Evolutionary conservation across 306 rosid species (phyloP).

Genomic region (Cucurbita moschata): DNA sequence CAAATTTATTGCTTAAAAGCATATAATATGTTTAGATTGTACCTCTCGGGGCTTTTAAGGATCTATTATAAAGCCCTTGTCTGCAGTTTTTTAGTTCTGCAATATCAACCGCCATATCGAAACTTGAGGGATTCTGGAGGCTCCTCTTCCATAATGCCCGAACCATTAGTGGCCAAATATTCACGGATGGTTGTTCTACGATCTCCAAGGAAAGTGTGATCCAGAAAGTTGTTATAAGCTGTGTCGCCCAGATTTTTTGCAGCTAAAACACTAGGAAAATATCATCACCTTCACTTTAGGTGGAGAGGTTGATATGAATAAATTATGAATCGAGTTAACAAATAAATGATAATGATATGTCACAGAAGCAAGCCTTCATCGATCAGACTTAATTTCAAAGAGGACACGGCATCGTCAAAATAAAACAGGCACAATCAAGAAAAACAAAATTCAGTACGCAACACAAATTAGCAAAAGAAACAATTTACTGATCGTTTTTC

Average conservation of each 20-base stretch:
- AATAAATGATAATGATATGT: background rate
- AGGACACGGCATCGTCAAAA: background rate
- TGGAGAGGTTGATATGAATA: constrained; percentile 5
- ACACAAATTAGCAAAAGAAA: background rate
- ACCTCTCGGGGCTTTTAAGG: background rate
- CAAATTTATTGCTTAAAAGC: background rate
- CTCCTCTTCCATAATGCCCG: constrained; percentile 90
- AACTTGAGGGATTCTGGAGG: constrained; percentile 76
- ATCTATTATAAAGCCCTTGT: background rate
- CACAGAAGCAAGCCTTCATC: background rate
- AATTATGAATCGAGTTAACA: background rate
- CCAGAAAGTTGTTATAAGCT: constrained; percentile 67
- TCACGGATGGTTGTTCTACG: constrained; percentile 69
- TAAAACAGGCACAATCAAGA: background rate
- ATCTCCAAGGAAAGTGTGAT: constrained; percentile 86
- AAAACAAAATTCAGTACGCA: background rate
- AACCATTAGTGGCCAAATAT: constrained; percentile 55
- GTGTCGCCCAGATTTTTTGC: constrained; percentile 52
- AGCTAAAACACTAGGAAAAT: constrained; percentile 52
- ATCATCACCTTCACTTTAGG: constrained; percentile 1
- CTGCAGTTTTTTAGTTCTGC: background rate
- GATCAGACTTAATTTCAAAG: background rate
- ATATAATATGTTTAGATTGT: background rate
- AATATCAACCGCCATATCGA: constrained; percentile 69
- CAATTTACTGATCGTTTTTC: background rate